Evolutionary conservation across 2,329 filamentous ascomycete species (phyloP).

Genomic region (Aspergillus carbonarius): DNA sequence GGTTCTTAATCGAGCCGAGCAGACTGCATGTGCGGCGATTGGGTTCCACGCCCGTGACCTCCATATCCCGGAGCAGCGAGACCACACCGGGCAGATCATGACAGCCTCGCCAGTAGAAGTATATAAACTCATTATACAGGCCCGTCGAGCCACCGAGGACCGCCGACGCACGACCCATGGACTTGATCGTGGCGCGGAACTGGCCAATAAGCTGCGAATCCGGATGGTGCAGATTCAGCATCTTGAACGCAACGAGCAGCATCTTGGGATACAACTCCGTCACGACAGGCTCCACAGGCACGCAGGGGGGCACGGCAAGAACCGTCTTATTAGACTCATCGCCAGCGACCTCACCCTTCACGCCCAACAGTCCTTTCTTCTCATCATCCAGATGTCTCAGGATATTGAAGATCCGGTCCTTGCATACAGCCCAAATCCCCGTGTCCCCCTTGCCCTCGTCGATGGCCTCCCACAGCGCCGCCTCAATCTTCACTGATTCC

Average conservation of each 20-base stretch:
- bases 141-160: constrained; percentile 43
- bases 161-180: constrained; percentile 42
- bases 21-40: constrained; percentile 34
- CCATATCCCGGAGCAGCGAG: constrained; percentile 45
- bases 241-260: constrained; percentile 41
- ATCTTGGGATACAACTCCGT: constrained; percentile 42
- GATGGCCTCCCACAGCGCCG: constrained; percentile 29
- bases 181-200: constrained; percentile 42
- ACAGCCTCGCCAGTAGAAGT: constrained; percentile 43
- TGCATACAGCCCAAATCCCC: constrained; percentile 41
- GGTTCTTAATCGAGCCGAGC: constrained; percentile 30
- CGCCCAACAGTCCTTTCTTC: not conserved
- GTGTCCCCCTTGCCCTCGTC: constrained; percentile 32
- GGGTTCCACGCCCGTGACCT: constrained; percentile 41
- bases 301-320: constrained; percentile 32
- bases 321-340: not conserved
- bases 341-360: not conserved
- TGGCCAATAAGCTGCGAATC: constrained; percentile 41
- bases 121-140: constrained; percentile 47
- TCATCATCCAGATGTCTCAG: constrained; percentile 27
- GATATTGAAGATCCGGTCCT: constrained; percentile 42
- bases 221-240: constrained; percentile 42
- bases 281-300: constrained; percentile 34
- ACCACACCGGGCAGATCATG: constrained; percentile 43
- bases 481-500: constrained; percentile 34